These are phyloP conservation scores for Bruguiera sexangula DNA, from an alignment of 345 rosid genomes.

Conservation along the genomic window DNA sequence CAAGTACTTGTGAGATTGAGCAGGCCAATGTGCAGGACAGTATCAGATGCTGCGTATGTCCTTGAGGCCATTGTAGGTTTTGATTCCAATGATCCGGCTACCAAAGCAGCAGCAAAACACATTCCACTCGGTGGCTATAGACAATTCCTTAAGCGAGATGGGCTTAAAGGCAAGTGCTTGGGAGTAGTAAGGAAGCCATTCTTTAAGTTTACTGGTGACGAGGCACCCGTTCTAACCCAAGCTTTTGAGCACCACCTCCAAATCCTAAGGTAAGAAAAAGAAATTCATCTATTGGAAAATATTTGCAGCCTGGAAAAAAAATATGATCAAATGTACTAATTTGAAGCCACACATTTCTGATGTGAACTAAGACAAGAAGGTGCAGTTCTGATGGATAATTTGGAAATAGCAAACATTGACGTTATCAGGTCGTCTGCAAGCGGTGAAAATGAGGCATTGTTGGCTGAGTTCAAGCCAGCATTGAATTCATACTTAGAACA, in stretches of 20 bases:
- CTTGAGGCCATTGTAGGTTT: slow-evolving; percentile 43
- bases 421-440: slow-evolving; percentile 22
- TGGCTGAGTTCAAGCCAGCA: slow-evolving; percentile 56
- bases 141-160: slow-evolving; percentile 43
- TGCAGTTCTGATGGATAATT: slow-evolving; percentile 42
- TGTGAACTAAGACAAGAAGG: slow-evolving; percentile 40
- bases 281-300: neutral
- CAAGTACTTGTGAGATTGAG: neutral
- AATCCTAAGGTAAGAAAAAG: slow-evolving; percentile 38
- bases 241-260: slow-evolving; percentile 45
- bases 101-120: slow-evolving; percentile 32
- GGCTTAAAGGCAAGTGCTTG: slow-evolving; percentile 58
- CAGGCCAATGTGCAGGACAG: slow-evolving; percentile 49
- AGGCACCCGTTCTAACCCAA: neutral
- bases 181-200: slow-evolving; percentile 46
- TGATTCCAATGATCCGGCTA: slow-evolving; percentile 43
- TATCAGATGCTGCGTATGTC: slow-evolving; percentile 45
- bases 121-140: slow-evolving; percentile 57
- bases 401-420: slow-evolving; percentile 38
- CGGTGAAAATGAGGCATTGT: slow-evolving; percentile 33
- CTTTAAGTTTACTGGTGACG: slow-evolving; percentile 2
- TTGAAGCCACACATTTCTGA: neutral
- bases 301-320: no score
- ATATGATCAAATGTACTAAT: no score
- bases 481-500: slow-evolving; percentile 45